Evolutionary conservation across 257 asterid genomes (phyloP), one percentile per base, ranked within the genome.

Genomic region (Ilex aquifolium): DNA sequence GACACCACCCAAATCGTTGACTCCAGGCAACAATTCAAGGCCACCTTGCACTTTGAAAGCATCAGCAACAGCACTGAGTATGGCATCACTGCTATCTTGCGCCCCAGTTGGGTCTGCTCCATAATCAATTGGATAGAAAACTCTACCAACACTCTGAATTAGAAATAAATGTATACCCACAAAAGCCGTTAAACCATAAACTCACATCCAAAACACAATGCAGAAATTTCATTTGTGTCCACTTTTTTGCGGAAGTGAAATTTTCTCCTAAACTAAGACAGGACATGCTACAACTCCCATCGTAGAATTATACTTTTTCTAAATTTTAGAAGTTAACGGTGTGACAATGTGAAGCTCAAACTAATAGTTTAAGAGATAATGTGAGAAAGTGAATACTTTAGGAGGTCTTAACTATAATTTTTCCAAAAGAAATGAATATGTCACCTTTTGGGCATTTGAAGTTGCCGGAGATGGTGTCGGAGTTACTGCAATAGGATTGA

Each of bases 81-180:
- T 75, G 17, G 94, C 77, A 21, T 68, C 53, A 10, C 69, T 61
- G 74, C 94, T 80, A 51, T 85, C 94, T 52, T 56, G 57, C 55
- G 36, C 71, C 5, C 90, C 94, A 3, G 72, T 80, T 10, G 90
- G 90, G 56, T 85, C 94, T 5, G 84, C 94, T 2, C 94, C 90
- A 62, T 85, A 83, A 6, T 80, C 84, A 42, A 77, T 77, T 4
- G 90, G 94, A 51, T 74, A 85, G 46, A 80, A 66, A 54, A 83
- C 80, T 72, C 86, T 72, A 62, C 84, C 94, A 42, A 58, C 76
- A 52, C 71, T 75, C 94, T 84, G 70, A 36, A 40, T 0, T 13
- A 11, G 27, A 29, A 48, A 30, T 6, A 46, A 14, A 46, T 11
- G 10, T 36, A 36, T 36, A 5, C 42, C 42, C 5, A 36, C 42